Base-by-base conservation (phyloP, 352 stramenopile genomes). In the Phytopythium ostracodes region DNA sequence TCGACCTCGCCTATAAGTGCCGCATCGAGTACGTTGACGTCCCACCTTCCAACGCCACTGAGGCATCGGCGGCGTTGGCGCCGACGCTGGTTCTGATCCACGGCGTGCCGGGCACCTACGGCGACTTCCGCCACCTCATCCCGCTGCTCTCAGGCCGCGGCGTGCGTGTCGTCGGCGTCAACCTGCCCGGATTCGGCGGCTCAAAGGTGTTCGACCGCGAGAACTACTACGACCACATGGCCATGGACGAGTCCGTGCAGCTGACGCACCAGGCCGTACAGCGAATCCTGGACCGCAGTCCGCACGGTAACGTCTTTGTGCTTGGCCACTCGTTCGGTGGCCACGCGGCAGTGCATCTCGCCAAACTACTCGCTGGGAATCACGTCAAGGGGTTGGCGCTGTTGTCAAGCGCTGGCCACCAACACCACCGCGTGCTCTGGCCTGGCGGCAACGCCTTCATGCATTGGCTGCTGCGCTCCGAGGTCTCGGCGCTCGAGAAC, bases 281-380 rank as follows among this genome's bases (percentile, higher is more conserved):
- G 14, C 17, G 44, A 15, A 67, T 88, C 17, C 63, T 79, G 15
- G 55, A 53, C 27, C 43, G 63, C 5, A 64, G 20, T 8, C 42
- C 70, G 7, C 54, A 71, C 38, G 22, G 52, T 9, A 67, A 79
- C 44, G 66, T 85, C 11, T 79, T 92, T 50, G 59, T 89, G 14
- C 54, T 89, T 2, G 80, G 82, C 9, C 80, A 90, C 47, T 92
- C 82, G 40, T 89, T 89, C 42, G 78, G 82, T 7, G 74, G 76
- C 22, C 80, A 92, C 59, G 72, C 79, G 8, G 72, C 69, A 0
- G 63, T 88, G 14, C 70, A 81, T 24, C 58, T 92, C 42, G 73
- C 62, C 2, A 51, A 73, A 29, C 52, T 69, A 29, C 52, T 69
- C 47, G 49, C 66, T 1, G 46, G 68, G 25, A 62, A 84, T 8